phyloP scores from a whole-genome alignment of 129 eudicot genomes.

The Gnaphalium uliginosum region DNA sequence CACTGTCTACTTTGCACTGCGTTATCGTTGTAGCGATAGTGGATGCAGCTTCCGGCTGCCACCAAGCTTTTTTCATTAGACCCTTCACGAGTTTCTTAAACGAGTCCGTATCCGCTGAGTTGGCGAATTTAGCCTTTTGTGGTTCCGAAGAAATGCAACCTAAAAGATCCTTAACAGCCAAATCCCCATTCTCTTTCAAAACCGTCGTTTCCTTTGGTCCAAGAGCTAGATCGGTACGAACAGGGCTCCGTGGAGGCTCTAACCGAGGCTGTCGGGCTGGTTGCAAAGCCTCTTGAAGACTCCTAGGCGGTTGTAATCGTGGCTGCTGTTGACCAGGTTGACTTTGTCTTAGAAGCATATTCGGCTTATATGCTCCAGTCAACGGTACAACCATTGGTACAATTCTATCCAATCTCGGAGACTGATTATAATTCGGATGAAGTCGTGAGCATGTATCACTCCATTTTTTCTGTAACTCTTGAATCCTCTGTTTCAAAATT shows the following conservation, averaged over 20 bases:
- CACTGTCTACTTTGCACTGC: conserved; percentile 58
- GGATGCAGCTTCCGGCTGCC: conserved; percentile 98
- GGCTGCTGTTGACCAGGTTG: conserved; percentile 63
- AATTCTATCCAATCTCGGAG: conserved; percentile 39
- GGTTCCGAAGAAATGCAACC: conserved; percentile 80
- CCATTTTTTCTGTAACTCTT: conserved; percentile 87
- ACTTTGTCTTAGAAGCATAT: conserved; percentile 42
- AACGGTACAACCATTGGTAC: conserved; percentile 51
- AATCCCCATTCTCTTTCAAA: conserved; percentile 37
- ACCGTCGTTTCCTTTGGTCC: conserved; percentile 52
- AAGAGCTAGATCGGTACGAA: conserved; percentile 71
- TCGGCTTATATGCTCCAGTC: conserved; percentile 54
- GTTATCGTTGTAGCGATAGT: conserved; percentile 72
- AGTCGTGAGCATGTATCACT: conserved; percentile 63
- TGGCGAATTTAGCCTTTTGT: conserved; percentile 53
- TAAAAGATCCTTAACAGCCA: conserved; percentile 58
- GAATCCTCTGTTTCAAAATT: conserved; percentile 53
- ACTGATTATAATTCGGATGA: conserved; percentile 70
- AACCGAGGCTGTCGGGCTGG: conserved; percentile 36
- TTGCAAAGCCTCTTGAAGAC: conserved; percentile 45
- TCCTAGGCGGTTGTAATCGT: conserved; percentile 48
- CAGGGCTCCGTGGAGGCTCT: conserved; percentile 73
- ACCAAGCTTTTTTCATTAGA: conserved; percentile 83
- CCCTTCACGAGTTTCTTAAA: conserved; percentile 93
- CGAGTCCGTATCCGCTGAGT: conserved; percentile 62